phyloP scores from a whole-genome alignment of 352 stramenopile genomes.

The Phytophthora chlamydospora region DNA sequence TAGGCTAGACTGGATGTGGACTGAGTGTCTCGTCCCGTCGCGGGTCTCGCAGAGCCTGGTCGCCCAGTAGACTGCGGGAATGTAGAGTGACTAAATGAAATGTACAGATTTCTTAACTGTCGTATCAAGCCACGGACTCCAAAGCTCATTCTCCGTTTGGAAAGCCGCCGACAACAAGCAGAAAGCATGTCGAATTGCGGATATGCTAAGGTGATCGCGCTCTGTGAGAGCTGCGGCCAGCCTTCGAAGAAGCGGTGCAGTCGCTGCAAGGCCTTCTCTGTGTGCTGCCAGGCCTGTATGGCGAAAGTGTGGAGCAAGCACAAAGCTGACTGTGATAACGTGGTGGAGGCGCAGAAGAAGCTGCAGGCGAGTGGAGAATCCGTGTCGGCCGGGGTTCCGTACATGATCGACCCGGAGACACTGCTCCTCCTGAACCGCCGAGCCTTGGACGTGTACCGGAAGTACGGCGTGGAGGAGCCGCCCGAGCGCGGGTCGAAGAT shows the following conservation, averaged over 20 bases:
- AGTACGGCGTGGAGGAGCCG: constrained; percentile 21
- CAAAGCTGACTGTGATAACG: constrained; percentile 32
- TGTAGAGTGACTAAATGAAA: constrained; percentile 22
- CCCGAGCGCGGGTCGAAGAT: constrained; percentile 26
- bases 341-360: constrained; percentile 25
- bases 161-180: constrained; percentile 3
- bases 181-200: too few species aligned
- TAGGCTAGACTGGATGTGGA: constrained; percentile 27
- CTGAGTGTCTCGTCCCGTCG: constrained; percentile 12
- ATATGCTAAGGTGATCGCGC: neutral
- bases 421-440: constrained; percentile 14
- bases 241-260: constrained; percentile 31
- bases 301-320: constrained; percentile 29
- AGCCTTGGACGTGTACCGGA: constrained; percentile 21
- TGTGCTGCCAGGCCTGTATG: constrained; percentile 37
- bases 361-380: constrained; percentile 1
- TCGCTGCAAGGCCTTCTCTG: constrained; percentile 32
- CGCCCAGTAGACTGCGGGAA: neutral
- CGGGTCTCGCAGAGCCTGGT: neutral
- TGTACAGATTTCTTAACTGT: constrained; percentile 29
- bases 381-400: constrained; percentile 6
- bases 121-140: neutral
- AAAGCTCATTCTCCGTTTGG: constrained; percentile 15
- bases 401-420: constrained; percentile 2
- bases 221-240: constrained; percentile 35